A percentile compares a stretch with the other conserved stretches of the same genome.
Evolutionary conservation across 2,329 filamentous ascomycete species (phyloP).

Genomic region (Claviceps sp.): DNA sequence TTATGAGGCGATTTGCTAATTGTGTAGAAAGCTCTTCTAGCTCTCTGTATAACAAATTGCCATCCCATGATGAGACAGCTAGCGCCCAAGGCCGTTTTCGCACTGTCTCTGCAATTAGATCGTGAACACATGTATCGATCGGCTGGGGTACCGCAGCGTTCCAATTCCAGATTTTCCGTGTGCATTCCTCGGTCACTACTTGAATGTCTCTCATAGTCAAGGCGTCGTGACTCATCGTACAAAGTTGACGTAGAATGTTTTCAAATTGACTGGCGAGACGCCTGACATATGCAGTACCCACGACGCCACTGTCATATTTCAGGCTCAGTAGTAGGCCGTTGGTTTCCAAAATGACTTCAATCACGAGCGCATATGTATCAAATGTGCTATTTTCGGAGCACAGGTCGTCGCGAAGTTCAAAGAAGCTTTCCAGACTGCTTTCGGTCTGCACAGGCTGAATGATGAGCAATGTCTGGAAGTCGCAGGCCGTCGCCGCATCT

Average conservation of each 20-base stretch:
- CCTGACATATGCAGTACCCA: no score
- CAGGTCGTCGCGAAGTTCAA: neutral
- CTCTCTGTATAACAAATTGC: slow-evolving; percentile 28
- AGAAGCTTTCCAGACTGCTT: neutral
- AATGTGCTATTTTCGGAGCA: no score
- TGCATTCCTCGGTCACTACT: no score
- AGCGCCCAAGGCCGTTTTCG: slow-evolving; percentile 21
- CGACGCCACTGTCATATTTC: no score
- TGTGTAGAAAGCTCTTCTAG: slow-evolving; percentile 28
- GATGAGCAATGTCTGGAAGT: neutral
- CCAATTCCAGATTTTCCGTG: slow-evolving; percentile 30
- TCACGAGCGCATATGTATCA: no score
- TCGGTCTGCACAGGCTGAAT: neutral
- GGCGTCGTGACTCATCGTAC: no score
- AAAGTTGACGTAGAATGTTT: neutral
- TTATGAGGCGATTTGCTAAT: slow-evolving; percentile 26
- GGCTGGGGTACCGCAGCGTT: slow-evolving; percentile 27
- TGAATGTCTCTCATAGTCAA: neutral
- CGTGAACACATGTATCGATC: slow-evolving; percentile 31
- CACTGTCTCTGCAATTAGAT: slow-evolving; percentile 28
- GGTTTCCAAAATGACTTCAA: no score
- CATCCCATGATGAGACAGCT: slow-evolving; percentile 38
- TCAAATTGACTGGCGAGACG: neutral
- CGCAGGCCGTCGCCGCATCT: neutral
- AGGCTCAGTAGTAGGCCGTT: no score